Conservation (phyloP, 208 protist genomes). For the Tritrichomonas foetus region DNA sequence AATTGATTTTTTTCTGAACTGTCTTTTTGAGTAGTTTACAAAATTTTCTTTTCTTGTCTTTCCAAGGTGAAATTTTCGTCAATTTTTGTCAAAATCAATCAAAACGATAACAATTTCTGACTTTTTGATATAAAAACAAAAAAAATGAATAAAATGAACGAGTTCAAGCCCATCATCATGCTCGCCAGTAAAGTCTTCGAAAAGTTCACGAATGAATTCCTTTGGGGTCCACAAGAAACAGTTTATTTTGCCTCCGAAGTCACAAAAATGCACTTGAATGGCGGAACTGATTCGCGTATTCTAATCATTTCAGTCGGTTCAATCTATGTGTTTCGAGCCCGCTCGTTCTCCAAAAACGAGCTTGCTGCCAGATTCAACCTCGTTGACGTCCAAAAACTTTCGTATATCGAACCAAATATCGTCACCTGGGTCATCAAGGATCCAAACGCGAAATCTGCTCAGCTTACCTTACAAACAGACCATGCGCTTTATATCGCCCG, state of each 20-base stretch:
- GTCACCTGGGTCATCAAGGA: neutral
- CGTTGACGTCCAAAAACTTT: neutral
- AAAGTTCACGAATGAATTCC: neutral
- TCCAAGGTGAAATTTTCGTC: too few relatives aligned
- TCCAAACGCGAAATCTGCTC: too few relatives aligned
- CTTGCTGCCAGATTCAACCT: neutral
- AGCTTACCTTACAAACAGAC: neutral
- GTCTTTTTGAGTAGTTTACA: too few relatives aligned
- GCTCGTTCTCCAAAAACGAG: neutral
- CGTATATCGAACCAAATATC: conserved; percentile 22
- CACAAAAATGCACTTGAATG: neutral
- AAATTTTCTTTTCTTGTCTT: too few relatives aligned
- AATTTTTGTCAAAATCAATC: too few relatives aligned
- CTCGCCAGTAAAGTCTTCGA: too few relatives aligned
- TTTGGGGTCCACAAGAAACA: neutral
- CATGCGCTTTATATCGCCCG: neutral
- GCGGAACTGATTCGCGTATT: neutral
- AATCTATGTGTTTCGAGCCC: neutral
- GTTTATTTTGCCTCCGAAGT: neutral
- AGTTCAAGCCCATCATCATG: too few relatives aligned
- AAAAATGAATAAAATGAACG: too few relatives aligned
- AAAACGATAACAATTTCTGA: too few relatives aligned
- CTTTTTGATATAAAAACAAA: too few relatives aligned
- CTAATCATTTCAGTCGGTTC: neutral
- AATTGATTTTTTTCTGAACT: too few relatives aligned